phyloP scores from a whole-genome alignment of 257 asterid genomes.

The Salvia splendens region DNA sequence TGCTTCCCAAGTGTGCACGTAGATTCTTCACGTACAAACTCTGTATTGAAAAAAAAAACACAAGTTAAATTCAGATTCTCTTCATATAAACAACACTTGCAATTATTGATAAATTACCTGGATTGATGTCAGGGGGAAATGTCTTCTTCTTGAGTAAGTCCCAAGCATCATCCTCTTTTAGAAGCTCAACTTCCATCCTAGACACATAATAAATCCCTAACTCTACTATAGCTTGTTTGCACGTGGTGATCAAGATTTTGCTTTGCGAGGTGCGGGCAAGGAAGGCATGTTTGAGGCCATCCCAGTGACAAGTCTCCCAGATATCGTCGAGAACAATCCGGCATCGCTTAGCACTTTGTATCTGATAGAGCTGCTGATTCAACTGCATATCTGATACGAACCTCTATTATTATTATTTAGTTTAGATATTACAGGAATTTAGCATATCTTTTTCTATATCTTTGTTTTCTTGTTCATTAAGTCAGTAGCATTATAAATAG shows the following conservation, averaged over 20 bases:
- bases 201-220: not conserved
- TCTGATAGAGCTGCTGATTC: not conserved
- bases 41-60: not conserved
- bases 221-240: not conserved
- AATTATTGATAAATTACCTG: not conserved
- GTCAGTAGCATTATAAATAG: too few species aligned
- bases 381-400: not conserved
- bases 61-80: too few species aligned
- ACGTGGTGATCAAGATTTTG: not conserved
- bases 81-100: too few species aligned
- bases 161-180: slow-evolving; percentile 18
- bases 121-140: not conserved
- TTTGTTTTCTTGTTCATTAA: too few species aligned
- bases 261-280: not conserved
- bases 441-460: too few species aligned
- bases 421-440: too few species aligned
- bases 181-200: not conserved
- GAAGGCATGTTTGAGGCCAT: slow-evolving; percentile 15
- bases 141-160: slow-evolving; percentile 32
- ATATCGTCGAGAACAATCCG: slow-evolving; percentile 21
- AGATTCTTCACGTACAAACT: not conserved
- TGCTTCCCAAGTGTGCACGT: not conserved
- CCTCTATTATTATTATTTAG: too few species aligned
- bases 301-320: slow-evolving; percentile 24
- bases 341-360: slow-evolving; percentile 19